A percentile compares a stretch with the other conserved stretches of the same genome.
phyloP scores from a whole-genome alignment of 129 eudicot species.

The Ambrosia artemisiifolia region DNA sequence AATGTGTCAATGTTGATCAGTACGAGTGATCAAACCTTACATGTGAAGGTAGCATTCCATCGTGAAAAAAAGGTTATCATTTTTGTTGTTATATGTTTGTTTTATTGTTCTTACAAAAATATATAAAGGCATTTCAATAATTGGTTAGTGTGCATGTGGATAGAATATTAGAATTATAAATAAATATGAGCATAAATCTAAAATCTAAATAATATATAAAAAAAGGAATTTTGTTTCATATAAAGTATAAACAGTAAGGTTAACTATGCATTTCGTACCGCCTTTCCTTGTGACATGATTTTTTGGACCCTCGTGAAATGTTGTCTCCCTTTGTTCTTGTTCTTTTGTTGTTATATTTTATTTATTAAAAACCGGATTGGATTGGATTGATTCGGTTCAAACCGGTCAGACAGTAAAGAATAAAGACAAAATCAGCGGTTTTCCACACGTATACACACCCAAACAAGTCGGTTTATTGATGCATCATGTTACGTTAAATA shows the following conservation, averaged over 20 bases:
- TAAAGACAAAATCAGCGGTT: no score
- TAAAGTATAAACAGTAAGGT: neutral
- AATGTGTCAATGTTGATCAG: no score
- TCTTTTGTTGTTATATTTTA: neutral
- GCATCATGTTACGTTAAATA: no score
- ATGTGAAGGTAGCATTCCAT: neutral
- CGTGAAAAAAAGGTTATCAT: neutral
- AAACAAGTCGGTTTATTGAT: no score
- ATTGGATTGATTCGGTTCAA: neutral
- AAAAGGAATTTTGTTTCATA: neutral
- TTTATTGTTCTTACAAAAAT: neutral
- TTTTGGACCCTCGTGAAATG: slow-evolving; percentile 2
- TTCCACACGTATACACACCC: no score
- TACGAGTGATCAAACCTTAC: no score
- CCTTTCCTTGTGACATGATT: neutral
- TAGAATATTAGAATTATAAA: neutral
- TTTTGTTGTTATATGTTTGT: neutral
- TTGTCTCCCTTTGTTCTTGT: neutral
- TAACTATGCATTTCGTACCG: neutral
- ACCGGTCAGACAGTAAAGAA: no score
- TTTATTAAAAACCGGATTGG: neutral
- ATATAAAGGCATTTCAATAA: neutral
- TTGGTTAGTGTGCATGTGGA: slow-evolving; percentile 7
- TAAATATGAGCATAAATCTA: neutral
- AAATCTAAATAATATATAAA: neutral